Conservation (phyloP, 345 rosid genomes). For the Citrus australasica region DNA sequence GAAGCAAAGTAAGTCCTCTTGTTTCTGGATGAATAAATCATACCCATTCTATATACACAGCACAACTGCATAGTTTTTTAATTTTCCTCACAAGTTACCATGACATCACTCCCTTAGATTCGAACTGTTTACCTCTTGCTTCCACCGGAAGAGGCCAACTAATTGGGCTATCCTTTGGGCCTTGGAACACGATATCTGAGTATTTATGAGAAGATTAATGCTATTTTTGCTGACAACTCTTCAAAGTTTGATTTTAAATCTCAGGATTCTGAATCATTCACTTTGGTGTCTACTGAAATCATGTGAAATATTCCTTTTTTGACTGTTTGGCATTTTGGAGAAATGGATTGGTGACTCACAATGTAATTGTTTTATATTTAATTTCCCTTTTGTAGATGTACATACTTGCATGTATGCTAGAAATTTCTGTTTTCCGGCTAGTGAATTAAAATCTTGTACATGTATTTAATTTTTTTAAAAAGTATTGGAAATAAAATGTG, state of each 20-base stretch:
- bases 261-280: not conserved
- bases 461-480: not conserved
- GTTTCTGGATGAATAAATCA: not conserved
- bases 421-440: not conserved
- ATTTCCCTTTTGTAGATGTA: not conserved
- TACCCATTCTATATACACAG: no score
- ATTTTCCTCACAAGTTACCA: not conserved
- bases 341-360: not conserved
- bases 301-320: not conserved
- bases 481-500: not conserved
- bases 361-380: not conserved
- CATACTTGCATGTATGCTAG: not conserved
- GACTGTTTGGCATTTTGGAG: not conserved
- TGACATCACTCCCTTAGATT: no score
- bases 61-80: not conserved
- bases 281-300: not conserved
- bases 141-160: no score
- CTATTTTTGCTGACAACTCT: not conserved
- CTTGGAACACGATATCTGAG: not conserved
- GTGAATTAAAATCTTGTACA: not conserved
- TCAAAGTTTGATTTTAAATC: not conserved
- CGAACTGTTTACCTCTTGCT: no score
- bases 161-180: no score
- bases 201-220: not conserved
- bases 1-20: slow-evolving; percentile 84